Base-by-base conservation (phyloP, 169 alveolate species). In the Plasmodium falciparum region DNA sequence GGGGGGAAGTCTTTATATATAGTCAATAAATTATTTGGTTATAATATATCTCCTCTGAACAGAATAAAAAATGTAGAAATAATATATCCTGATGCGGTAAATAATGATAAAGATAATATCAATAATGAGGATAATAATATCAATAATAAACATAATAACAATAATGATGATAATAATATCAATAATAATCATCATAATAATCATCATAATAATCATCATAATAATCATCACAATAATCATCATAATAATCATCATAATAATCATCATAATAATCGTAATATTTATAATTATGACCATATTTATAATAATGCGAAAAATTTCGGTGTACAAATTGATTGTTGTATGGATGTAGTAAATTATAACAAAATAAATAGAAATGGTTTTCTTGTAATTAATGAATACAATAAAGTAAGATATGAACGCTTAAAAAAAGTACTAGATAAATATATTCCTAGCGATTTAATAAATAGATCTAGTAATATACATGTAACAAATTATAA, bases 1-100 rank as follows among this genome's bases (percentile, higher is more conserved):
- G 98, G 98, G 13, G 98, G 97, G 2, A 95, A 95, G 58, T 86
- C 96, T 29, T 93, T 95, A 69, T 93, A 95, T 15, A 67, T 95
- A n/a, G 95, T 94, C 13, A 72, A 74, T 43, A 73, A 71, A 17
- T 20, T 93, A 61, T 93, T 93, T 71, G 76, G 71, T 15, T 73
- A 50, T 69, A 54, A 52, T 22, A 4, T 47, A 15, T 73, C 67
- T 0, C 66, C 93, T 12, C 33, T 89, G 24, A 74, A 83, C 22
- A 88, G 95, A 58, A 88, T 94, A 22, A 54, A 78, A 15, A 91
- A 88, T 6, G 74, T 80, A 15, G 71, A 91, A n/a, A 33, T 33
- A 6, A 33, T 33, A 33, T 33, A 33, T 33, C 8, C 45, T 4
- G 8, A 33, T 8, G 4, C 1, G 45, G 7, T 2, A 33, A 33